phyloP scores from a whole-genome alignment of 768 basidiomycete species.

The Podaxis mareebaensis region DNA sequence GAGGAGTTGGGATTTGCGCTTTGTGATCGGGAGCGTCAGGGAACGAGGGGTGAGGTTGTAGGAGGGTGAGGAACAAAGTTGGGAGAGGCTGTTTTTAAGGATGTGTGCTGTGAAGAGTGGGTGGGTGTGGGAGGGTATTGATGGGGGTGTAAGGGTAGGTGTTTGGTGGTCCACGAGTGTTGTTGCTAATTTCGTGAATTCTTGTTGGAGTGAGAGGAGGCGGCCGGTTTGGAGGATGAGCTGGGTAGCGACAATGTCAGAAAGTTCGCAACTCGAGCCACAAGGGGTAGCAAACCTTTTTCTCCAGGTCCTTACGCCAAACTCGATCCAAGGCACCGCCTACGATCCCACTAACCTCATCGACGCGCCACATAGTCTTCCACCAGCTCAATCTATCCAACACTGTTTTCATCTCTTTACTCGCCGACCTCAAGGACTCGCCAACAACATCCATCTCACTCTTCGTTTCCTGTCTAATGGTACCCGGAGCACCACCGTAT shows the following conservation, averaged over 20 bases:
- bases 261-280: not conserved
- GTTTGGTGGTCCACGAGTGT: conserved; percentile 24
- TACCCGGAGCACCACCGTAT: not conserved
- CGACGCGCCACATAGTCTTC: conserved; percentile 44
- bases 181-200: conserved; percentile 42
- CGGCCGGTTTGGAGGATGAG: conserved; percentile 66
- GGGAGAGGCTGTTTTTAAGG: conserved; percentile 58
- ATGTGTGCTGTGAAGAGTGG: conserved; percentile 48
- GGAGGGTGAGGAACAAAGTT: conserved; percentile 47
- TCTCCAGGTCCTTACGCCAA: conserved; percentile 52
- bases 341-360: conserved; percentile 45
- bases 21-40: conserved; percentile 51
- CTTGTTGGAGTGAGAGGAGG: conserved; percentile 47
- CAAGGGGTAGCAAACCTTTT: conserved; percentile 37
- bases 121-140: not conserved
- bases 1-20: conserved; percentile 55
- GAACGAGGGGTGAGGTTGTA: conserved; percentile 44
- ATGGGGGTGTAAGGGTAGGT: not conserved
- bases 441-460: conserved; percentile 28
- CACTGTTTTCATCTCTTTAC: conserved; percentile 36
- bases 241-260: conserved; percentile 32
- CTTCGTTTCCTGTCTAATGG: conserved; percentile 2
- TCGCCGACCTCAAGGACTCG: conserved; percentile 37
- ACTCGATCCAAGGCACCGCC: conserved; percentile 35
- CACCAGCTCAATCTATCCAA: conserved; percentile 49